Conservation (phyloP, 495 filamentous ascomycete genomes). For the Tuber calosporum region DNA sequence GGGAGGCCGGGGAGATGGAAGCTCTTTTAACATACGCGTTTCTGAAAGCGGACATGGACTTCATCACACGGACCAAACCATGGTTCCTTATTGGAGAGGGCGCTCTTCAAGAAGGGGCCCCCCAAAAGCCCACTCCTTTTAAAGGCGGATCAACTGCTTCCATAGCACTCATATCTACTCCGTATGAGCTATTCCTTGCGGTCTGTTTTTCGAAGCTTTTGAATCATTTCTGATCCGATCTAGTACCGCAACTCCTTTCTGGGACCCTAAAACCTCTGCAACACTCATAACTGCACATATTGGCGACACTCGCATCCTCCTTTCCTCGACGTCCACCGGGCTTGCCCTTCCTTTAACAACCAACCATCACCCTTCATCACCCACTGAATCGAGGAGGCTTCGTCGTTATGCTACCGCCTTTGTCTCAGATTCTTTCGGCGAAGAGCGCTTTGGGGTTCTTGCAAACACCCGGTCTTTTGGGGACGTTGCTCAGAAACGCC, state of each 20-base stretch:
- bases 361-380: constrained; percentile 83
- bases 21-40: constrained; percentile 75
- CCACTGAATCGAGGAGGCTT: constrained; percentile 71
- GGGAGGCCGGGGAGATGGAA: constrained; percentile 20
- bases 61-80: constrained; percentile 53
- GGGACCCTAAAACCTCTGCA: constrained; percentile 78
- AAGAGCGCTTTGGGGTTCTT: constrained; percentile 87
- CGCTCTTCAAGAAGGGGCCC: constrained; percentile 72
- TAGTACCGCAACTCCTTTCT: constrained; percentile 60
- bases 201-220: neutral
- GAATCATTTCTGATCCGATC: constrained; percentile 8
- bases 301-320: constrained; percentile 81
- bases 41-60: constrained; percentile 83
- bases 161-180: constrained; percentile 81
- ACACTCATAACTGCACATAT: constrained; percentile 85
- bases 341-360: constrained; percentile 70
- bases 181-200: constrained; percentile 46
- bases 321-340: constrained; percentile 74
- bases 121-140: constrained; percentile 57
- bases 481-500: constrained; percentile 80
- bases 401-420: constrained; percentile 79
- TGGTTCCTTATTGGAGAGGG: constrained; percentile 45
- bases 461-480: constrained; percentile 93
- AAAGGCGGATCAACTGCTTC: constrained; percentile 87
- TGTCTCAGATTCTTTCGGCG: constrained; percentile 91